Evolutionary conservation across 2,329 filamentous ascomycete genomes (phyloP), one percentile per base, ranked within the genome.

Genomic region (Pleomassaria siparia): DNA sequence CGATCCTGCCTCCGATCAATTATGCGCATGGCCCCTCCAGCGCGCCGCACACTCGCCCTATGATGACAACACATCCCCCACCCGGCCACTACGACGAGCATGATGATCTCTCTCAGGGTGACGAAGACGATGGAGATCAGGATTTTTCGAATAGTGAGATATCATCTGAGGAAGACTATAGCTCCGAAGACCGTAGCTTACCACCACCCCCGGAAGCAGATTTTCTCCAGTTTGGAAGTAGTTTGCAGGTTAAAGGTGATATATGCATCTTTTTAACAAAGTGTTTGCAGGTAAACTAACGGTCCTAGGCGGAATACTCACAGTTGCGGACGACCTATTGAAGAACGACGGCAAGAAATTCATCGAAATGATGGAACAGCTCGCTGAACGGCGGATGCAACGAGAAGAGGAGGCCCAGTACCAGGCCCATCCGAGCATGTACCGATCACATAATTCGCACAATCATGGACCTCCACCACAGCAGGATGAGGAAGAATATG

Each of bases 281-380:
- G 13, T 15, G 39, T 44, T 37, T n/a, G 6, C 42, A 9, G 26
- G 12, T 8, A 41, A 15, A 46, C 44, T 50, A n/a, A 50, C 40
- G 8, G 10, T 37, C 28, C 72, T 81, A 90, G 91, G 94, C 78
- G 95, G 94, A 69, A 96, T 99, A 73, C 85, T 99, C 70, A 99
- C 94, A 58, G 94, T 99, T 67, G 94, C 94, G 71, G 94, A 99
- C 78, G 94, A 99, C 75, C 80, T 99, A 57, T 82, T 99, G 55
- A 97, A 97, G 74, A 99, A 99, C 74, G 94, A 99, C 73, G 94
- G 94, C 64, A 96, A 95, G 74, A 95, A 96, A 68, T 99, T 99
- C 76, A 99, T 99, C 73, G 94, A 99, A 72, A 99, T 99, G 94
- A 99, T 99, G 94, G 94, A 99, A 72, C 92, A 97, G 75, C 82